Percentiles rank a stretch among this genome's conserved stretches.
phyloP scores from a whole-genome alignment of 78 protist genomes.

The Tieghemostelium lacteum region DNA sequence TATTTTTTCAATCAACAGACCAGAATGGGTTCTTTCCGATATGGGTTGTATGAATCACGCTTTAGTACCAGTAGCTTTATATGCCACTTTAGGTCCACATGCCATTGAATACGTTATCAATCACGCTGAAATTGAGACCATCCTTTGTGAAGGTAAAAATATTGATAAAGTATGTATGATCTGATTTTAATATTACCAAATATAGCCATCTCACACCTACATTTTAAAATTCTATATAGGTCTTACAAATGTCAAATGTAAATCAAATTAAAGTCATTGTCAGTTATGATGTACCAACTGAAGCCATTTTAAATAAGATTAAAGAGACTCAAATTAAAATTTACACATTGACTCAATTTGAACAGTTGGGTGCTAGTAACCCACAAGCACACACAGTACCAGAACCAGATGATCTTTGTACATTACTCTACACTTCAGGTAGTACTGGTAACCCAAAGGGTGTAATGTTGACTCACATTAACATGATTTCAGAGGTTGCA shows the following conservation, averaged over 20 bases:
- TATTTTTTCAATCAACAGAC: conserved; percentile 79
- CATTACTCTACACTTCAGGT: conserved; percentile 96
- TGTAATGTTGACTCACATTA: conserved; percentile 59
- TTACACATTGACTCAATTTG: conserved; percentile 28
- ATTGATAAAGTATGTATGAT: conserved; percentile 10
- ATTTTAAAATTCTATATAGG: not conserved
- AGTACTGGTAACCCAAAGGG: conserved; percentile 97
- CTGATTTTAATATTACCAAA: not conserved
- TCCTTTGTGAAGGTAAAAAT: conserved; percentile 67
- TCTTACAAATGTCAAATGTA: not conserved
- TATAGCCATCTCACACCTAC: not conserved
- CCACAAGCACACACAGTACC: conserved; percentile 33
- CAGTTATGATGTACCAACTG: conserved; percentile 25
- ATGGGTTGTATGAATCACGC: conserved; percentile 43
- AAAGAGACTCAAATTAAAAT: conserved; percentile 9
- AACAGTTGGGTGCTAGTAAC: conserved; percentile 8
- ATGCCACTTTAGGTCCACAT: conserved; percentile 82
- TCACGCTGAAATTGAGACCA: conserved; percentile 67
- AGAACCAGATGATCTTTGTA: conserved; percentile 73
- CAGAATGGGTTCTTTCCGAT: conserved; percentile 89
- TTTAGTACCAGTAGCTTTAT: conserved; percentile 72
- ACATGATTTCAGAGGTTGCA: conserved; percentile 56
- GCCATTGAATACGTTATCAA: conserved; percentile 79
- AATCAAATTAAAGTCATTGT: conserved; percentile 20
- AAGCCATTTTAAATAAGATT: conserved; percentile 18